Evolutionary conservation across 768 basidiomycete species (phyloP).

Genomic region (Termitomyces sp.): DNA sequence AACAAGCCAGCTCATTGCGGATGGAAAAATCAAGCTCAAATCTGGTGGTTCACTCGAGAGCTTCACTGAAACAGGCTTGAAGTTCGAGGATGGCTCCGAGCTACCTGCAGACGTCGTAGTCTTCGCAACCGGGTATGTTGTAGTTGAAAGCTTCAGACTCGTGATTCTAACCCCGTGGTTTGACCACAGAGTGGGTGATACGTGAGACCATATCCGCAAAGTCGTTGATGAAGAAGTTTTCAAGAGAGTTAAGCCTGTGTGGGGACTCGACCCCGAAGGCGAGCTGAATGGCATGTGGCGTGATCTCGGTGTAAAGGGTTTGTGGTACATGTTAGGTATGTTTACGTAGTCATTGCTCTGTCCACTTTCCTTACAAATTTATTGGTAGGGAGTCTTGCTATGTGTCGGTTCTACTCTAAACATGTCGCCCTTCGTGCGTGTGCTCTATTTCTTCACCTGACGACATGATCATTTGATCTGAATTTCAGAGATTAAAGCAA

Average conservation of each 20-base stretch:
- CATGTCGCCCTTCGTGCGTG: slow-evolving; percentile 57
- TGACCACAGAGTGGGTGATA: slow-evolving; percentile 34
- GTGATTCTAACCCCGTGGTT: background rate
- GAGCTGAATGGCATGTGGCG: slow-evolving; percentile 46
- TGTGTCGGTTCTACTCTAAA: slow-evolving; percentile 57
- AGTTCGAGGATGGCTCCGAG: slow-evolving; percentile 40
- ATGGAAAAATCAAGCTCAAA: slow-evolving; percentile 66
- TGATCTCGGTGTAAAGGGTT: slow-evolving; percentile 40
- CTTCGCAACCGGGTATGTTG: slow-evolving; percentile 41
- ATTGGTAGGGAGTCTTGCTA: slow-evolving; percentile 41
- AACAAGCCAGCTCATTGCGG: slow-evolving; percentile 41
- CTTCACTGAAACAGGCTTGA: slow-evolving; percentile 34
- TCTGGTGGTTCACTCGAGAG: slow-evolving; percentile 39
- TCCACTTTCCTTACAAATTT: background rate
- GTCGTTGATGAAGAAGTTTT: slow-evolving; percentile 40
- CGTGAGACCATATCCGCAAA: slow-evolving; percentile 27
- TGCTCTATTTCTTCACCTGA: background rate
- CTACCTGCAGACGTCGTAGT: slow-evolving; percentile 16
- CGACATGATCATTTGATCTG: background rate
- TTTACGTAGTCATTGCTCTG: background rate
- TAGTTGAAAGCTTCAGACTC: no score
- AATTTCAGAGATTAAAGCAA: slow-evolving; percentile 14
- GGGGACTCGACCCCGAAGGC: slow-evolving; percentile 62
- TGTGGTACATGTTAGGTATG: slow-evolving; percentile 58
- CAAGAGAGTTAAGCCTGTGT: slow-evolving; percentile 39